Evolutionary conservation across 805 yeast genomes (phyloP).

Genomic region (Saturnispora quitensis): DNA sequence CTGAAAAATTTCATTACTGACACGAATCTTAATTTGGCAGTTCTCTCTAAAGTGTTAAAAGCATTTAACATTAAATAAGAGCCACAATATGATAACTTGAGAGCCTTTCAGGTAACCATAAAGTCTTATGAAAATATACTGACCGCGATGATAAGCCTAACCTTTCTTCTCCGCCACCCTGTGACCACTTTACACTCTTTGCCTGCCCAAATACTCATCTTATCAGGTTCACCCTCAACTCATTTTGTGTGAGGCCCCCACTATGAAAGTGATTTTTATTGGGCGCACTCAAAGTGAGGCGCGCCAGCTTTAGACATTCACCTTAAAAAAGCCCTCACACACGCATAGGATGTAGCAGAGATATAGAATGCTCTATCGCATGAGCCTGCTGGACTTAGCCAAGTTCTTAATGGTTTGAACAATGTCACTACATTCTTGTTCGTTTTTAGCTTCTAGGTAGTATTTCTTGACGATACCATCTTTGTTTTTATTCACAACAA

Average conservation of each 20-base stretch:
- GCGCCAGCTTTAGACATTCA: neutral
- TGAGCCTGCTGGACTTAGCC: constrained; percentile 16
- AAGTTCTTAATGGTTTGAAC: constrained; percentile 59
- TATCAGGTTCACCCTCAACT: neutral
- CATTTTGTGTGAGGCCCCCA: neutral
- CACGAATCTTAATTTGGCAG: neutral
- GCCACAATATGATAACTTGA: neutral
- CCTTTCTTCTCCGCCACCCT: neutral
- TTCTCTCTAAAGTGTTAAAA: neutral
- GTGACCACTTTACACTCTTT: neutral
- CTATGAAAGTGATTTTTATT: neutral
- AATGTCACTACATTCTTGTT: constrained; percentile 60
- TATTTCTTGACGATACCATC: constrained; percentile 65
- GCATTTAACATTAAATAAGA: too few relatives aligned
- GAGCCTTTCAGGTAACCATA: neutral
- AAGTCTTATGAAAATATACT: too few relatives aligned
- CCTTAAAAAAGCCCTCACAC: neutral
- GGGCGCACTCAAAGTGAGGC: neutral
- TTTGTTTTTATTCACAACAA: constrained; percentile 54
- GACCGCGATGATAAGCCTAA: too few relatives aligned
- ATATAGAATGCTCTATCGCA: neutral
- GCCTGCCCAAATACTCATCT: neutral
- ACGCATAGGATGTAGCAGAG: neutral
- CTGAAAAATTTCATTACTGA: neutral
- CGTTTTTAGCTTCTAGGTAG: constrained; percentile 68